These are phyloP conservation scores for Mycena rebaudengoi DNA, from an alignment of 768 basidiomycete genomes.

Conservation along the genomic window DNA sequence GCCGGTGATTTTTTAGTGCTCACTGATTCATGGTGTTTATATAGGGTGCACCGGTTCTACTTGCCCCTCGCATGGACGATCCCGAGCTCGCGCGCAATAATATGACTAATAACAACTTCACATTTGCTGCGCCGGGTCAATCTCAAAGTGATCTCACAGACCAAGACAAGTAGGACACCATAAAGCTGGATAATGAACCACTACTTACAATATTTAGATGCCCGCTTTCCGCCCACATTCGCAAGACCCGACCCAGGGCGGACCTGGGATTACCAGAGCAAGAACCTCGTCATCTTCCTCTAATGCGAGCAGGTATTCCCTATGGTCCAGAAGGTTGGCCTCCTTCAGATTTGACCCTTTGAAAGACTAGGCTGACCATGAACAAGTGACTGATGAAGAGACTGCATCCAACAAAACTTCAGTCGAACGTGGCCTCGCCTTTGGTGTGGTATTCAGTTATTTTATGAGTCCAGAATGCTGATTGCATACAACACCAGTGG, in stretches of 20 bases:
- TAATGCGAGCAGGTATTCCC: slow-evolving; percentile 44
- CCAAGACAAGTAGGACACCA: slow-evolving; percentile 10
- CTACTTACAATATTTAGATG: neutral
- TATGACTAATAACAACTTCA: slow-evolving; percentile 17
- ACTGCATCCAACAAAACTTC: neutral
- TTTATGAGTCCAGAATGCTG: no score
- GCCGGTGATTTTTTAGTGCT: neutral
- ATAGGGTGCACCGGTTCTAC: slow-evolving; percentile 29
- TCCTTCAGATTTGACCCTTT: neutral
- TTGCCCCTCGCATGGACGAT: slow-evolving; percentile 24
- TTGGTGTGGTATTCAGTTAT: slow-evolving; percentile 4
- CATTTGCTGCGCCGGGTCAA: neutral
- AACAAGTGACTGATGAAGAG: slow-evolving; percentile 7
- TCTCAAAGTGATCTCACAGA: no score
- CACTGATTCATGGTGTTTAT: slow-evolving; percentile 15
- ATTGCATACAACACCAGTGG: neutral
- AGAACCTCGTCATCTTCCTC: slow-evolving; percentile 26
- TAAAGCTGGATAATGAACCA: neutral
- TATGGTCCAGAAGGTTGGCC: slow-evolving; percentile 38
- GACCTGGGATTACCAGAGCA: slow-evolving; percentile 26
- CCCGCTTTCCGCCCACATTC: slow-evolving; percentile 22
- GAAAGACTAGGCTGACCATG: neutral
- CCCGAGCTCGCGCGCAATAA: slow-evolving; percentile 14
- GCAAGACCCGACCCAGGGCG: slow-evolving; percentile 36
- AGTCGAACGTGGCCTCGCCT: slow-evolving; percentile 16